Evolutionary conservation across 2,329 filamentous ascomycete species (phyloP).

Genomic region (Apiospora kogelbergensis): DNA sequence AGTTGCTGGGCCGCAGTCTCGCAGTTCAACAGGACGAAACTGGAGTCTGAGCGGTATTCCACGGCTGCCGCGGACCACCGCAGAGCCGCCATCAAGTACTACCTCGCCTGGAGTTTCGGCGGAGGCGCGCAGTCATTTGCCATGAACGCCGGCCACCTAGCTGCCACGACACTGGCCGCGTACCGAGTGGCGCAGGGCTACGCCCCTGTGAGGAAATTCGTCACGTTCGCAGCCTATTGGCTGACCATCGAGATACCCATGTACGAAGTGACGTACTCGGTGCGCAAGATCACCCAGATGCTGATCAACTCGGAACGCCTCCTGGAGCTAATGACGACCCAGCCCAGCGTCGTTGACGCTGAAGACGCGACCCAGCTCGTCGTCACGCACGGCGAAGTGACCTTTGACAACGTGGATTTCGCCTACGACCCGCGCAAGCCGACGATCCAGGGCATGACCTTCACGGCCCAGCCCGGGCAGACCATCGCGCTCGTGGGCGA

Average conservation of each 20-base stretch:
- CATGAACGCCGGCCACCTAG: constrained; percentile 1
- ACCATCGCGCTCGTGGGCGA: constrained; percentile 48
- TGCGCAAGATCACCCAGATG: constrained; percentile 34
- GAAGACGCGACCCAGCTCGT: constrained; percentile 44
- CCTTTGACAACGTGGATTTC: constrained; percentile 55
- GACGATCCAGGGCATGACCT: constrained; percentile 40
- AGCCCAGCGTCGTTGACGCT: constrained; percentile 53
- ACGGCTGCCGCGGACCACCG: constrained; percentile 26
- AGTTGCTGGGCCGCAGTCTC: constrained; percentile 60
- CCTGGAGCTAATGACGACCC: constrained; percentile 55
- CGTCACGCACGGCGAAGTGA: constrained; percentile 47
- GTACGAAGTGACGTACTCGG: constrained; percentile 35
- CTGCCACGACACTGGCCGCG: not conserved
- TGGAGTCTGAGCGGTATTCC: constrained; percentile 28
- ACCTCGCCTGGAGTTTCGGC: constrained; percentile 18
- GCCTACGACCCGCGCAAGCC: constrained; percentile 48
- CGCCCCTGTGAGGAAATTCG: not conserved
- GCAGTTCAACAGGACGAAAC: constrained; percentile 38
- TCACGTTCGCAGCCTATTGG: not conserved
- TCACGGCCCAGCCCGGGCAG: constrained; percentile 42
- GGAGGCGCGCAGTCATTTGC: not conserved
- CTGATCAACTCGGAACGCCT: constrained; percentile 67
- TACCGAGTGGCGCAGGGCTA: not conserved
- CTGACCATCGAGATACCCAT: not conserved
- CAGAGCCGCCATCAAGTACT: constrained; percentile 15